Evolutionary conservation across 2,329 filamentous ascomycete genomes (phyloP).

Genomic region (Microthyrium microscopicum): DNA sequence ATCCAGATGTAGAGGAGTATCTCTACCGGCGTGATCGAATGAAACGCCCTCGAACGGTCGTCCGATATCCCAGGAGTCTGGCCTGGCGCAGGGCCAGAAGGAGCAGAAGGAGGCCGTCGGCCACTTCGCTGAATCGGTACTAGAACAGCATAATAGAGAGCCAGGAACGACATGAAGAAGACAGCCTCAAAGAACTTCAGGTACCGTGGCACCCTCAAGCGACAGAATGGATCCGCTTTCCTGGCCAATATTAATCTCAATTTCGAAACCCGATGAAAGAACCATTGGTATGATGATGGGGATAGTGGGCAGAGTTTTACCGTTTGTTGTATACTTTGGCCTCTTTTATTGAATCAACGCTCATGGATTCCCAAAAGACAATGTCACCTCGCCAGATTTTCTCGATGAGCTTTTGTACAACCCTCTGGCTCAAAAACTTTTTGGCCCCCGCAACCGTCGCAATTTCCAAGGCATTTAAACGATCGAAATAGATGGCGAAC

Average conservation of each 20-base stretch:
- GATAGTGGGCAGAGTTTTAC: slow-evolving; percentile 13
- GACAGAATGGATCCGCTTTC: slow-evolving; percentile 55
- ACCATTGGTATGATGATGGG: neutral
- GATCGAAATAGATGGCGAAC: slow-evolving; percentile 55
- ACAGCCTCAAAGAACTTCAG: slow-evolving; percentile 70
- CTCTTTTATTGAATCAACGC: slow-evolving; percentile 54
- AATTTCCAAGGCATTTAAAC: slow-evolving; percentile 75
- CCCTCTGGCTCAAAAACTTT: slow-evolving; percentile 61
- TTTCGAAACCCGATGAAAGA: neutral
- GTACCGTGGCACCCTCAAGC: slow-evolving; percentile 65
- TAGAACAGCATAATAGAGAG: slow-evolving; percentile 74
- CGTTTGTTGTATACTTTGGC: slow-evolving; percentile 56
- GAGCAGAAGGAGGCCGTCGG: neutral
- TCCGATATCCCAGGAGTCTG: neutral
- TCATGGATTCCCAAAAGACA: slow-evolving; percentile 71
- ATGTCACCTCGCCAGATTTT: slow-evolving; percentile 68
- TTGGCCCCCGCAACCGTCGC: slow-evolving; percentile 69
- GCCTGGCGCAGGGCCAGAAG: neutral
- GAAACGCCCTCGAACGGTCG: slow-evolving; percentile 34
- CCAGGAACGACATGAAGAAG: slow-evolving; percentile 63
- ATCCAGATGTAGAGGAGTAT: slow-evolving; percentile 71
- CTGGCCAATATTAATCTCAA: slow-evolving; percentile 13
- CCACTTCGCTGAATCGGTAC: slow-evolving; percentile 32
- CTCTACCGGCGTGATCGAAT: slow-evolving; percentile 51
- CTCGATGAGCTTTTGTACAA: slow-evolving; percentile 69